These are phyloP conservation scores for Xylaria arbuscula DNA, from an alignment of 2,329 filamentous ascomycete species.

Conservation along the genomic window DNA sequence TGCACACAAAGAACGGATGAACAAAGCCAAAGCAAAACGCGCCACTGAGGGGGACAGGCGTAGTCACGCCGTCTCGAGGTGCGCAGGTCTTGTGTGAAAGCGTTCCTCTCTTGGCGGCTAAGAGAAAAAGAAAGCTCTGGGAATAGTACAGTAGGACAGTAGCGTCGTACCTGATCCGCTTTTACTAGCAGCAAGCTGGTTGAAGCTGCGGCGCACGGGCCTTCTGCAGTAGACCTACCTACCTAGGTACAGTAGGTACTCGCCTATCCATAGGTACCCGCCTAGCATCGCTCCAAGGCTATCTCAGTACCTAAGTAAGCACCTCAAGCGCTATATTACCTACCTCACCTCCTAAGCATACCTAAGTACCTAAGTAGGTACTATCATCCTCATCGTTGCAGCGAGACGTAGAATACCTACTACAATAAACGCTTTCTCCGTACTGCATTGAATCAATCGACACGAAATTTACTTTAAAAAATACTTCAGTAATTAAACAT, in stretches of 20 bases:
- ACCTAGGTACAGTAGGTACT: background rate
- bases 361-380: background rate
- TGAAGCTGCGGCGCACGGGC: slow-evolving; percentile 29
- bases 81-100: background rate
- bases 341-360: background rate
- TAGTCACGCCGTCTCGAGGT: slow-evolving; percentile 12
- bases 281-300: no score
- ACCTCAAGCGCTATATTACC: background rate
- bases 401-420: no score
- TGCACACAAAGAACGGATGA: background rate
- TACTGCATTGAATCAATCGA: background rate
- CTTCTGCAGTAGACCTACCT: background rate
- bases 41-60: background rate
- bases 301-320: no score
- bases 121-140: slow-evolving; percentile 16
- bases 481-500: slow-evolving; percentile 40
- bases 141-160: background rate
- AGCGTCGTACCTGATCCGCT: slow-evolving; percentile 1
- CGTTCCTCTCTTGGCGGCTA: slow-evolving; percentile 6
- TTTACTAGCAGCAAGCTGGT: slow-evolving; percentile 1
- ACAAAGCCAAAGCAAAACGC: slow-evolving; percentile 7
- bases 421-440: no score
- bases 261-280: no score
- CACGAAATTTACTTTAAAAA: background rate
- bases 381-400: no score